Evolutionary conservation across 371 early-diverging fungal species (phyloP).

Genomic region (Mucor lusitanicus): DNA sequence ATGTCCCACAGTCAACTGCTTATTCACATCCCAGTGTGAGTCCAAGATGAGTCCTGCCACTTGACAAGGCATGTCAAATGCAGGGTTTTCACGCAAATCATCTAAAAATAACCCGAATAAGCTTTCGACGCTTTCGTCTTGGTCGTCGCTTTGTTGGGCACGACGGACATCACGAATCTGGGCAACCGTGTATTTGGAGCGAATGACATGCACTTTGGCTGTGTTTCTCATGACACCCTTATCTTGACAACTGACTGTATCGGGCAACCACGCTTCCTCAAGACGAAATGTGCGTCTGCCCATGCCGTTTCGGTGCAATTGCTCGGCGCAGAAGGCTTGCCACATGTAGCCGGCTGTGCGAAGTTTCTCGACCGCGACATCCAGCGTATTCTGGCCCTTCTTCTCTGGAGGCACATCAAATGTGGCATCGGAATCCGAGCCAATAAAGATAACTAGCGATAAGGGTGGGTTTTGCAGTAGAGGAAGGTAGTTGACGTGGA

Average conservation of each 20-base stretch:
- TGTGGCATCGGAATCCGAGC: constrained; percentile 54
- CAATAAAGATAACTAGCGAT: constrained; percentile 58
- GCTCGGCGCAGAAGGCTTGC: constrained; percentile 76
- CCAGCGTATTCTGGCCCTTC: constrained; percentile 46
- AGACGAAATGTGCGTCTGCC: constrained; percentile 68
- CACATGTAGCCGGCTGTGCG: constrained; percentile 70
- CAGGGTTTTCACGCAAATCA: constrained; percentile 41
- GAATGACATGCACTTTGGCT: constrained; percentile 60
- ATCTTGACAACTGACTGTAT: constrained; percentile 50
- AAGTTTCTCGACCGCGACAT: constrained; percentile 54
- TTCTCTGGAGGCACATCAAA: constrained; percentile 67
- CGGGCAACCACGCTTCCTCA: constrained; percentile 57
- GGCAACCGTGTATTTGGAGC: constrained; percentile 47
- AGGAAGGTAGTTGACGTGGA: constrained; percentile 56
- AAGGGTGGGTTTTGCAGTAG: constrained; percentile 60
- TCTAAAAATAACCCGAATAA: constrained; percentile 54
- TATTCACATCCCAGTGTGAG: constrained; percentile 58
- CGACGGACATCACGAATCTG: constrained; percentile 60
- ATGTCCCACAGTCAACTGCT: constrained; percentile 57
- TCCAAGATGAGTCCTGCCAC: constrained; percentile 63
- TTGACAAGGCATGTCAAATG: constrained; percentile 42
- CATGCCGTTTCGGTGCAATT: constrained; percentile 60
- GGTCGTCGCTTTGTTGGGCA: constrained; percentile 60
- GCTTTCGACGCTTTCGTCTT: constrained; percentile 17
- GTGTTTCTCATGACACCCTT: constrained; percentile 39